These are phyloP conservation scores for Talaromyces adpressus DNA, from an alignment of 495 filamentous ascomycete genomes.

Conservation along the genomic window DNA sequence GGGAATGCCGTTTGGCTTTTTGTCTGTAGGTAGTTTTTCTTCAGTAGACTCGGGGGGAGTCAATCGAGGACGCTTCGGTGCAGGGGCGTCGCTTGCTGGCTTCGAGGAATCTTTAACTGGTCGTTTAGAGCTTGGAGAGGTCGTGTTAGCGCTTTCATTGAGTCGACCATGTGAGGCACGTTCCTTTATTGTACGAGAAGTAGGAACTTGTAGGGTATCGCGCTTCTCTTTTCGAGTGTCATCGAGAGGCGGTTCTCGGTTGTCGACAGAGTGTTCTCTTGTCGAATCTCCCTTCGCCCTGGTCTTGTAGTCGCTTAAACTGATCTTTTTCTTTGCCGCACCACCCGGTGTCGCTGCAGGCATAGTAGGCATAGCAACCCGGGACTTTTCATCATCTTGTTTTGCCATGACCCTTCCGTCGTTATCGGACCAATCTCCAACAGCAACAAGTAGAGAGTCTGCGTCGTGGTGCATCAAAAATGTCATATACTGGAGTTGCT, in stretches of 20 bases:
- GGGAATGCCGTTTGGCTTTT: constrained; percentile 21
- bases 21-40: constrained; percentile 15
- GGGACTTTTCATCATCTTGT: constrained; percentile 20
- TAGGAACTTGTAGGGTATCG: constrained; percentile 14
- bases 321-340: constrained; percentile 43
- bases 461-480: constrained; percentile 42
- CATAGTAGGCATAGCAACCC: constrained; percentile 19
- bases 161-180: constrained; percentile 11
- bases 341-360: constrained; percentile 24
- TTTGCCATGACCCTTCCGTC: constrained; percentile 41
- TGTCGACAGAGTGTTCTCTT: background rate
- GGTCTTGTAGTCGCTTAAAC: constrained; percentile 42
- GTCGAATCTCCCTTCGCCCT: constrained; percentile 27
- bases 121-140: constrained; percentile 23
- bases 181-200: constrained; percentile 13
- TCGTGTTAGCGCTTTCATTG: constrained; percentile 9
- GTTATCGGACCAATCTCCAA: constrained; percentile 48
- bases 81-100: constrained; percentile 16
- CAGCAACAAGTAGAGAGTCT: constrained; percentile 39
- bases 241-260: constrained; percentile 5
- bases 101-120: constrained; percentile 14
- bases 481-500: constrained; percentile 49
- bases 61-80: constrained; percentile 26
- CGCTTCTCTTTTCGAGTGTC: constrained; percentile 18
- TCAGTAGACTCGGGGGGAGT: constrained; percentile 21